Conservation (phyloP, 2,329 filamentous ascomycete genomes). For the Coccinonectria pachysandricola region DNA sequence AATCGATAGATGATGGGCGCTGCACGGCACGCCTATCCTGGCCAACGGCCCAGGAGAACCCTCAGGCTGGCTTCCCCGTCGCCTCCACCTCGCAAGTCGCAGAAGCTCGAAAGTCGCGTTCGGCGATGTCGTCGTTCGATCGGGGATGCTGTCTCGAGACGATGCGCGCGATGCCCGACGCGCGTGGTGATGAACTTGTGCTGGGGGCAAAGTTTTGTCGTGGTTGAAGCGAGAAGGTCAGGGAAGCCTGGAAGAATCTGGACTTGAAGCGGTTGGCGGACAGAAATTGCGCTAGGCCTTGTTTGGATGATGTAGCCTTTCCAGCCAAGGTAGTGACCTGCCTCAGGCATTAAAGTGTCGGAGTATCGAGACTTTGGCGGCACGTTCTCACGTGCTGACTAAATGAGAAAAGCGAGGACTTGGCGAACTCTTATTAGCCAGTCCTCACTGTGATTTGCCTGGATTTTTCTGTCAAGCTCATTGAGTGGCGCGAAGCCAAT, state of each 20-base stretch:
- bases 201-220: slow-evolving; percentile 32
- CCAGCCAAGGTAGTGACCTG: slow-evolving; percentile 9
- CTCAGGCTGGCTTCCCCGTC: slow-evolving; percentile 35
- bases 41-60: slow-evolving; percentile 37
- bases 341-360: slow-evolving; percentile 11
- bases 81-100: slow-evolving; percentile 32
- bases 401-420: no score
- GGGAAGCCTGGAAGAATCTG: slow-evolving; percentile 35
- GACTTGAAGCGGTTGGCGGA: slow-evolving; percentile 30
- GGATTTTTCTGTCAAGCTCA: slow-evolving; percentile 5
- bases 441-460: no score
- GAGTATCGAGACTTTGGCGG: slow-evolving; percentile 9
- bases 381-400: slow-evolving; percentile 15
- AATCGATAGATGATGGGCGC: slow-evolving; percentile 32
- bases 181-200: slow-evolving; percentile 38
- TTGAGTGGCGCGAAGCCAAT: slow-evolving; percentile 1
- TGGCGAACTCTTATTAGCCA: no score
- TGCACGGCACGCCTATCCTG: slow-evolving; percentile 33
- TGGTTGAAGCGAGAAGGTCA: slow-evolving; percentile 30
- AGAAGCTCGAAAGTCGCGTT: slow-evolving; percentile 27
- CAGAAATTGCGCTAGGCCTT: slow-evolving; percentile 11
- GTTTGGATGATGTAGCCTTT: slow-evolving; percentile 6
- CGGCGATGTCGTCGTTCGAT: slow-evolving; percentile 23
- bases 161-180: slow-evolving; percentile 39
- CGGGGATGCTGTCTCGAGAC: slow-evolving; percentile 17